Base-by-base conservation (phyloP, 2,329 filamentous ascomycete genomes). In the Bipolaris bicolor region DNA sequence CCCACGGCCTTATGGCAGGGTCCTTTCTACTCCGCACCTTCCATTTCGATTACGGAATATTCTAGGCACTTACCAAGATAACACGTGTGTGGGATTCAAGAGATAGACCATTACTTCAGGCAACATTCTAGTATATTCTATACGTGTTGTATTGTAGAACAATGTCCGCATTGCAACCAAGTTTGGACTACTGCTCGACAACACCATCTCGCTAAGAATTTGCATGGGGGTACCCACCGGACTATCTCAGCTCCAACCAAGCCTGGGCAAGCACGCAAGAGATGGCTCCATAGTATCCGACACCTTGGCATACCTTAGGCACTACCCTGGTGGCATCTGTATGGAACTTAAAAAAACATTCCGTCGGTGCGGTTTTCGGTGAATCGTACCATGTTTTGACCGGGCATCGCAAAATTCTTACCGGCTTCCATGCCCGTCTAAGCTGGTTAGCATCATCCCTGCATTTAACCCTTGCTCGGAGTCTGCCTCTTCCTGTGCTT, bases 221-320 rank as follows among this genome's bases (percentile, higher is more conserved):
- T 20, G 10, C 18, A 18, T 31, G 26, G 18, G 41, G 41, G 41
- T 47, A 46, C 36, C 43, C 18, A 36, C 41, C 29, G 26, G 18
- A 16, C 41, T 13, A 13, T 22, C 41, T 33, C 50, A 39, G 49
- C 37, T 15, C 22, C 24, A 40, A 57, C 55, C 50, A 49, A 33
- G 45, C 39, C 40, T 40, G 45, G 34, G 41, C 50, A 44, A 53
- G 43, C 49, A 44, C 22, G 36, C 37, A 49, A 45, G 33, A 46
- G 33, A 45, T 45, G 40, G 33, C 7, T 33, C 50, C 24, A 16
- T 29, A 45, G 16, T 18, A 37, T 44, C 45, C 45, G 16, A 44
- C 36, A 40, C 50, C 55, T 54, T 57, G 55, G 50, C 55, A 37
- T 33, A 37, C 37, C 44, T 45, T 22, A 54, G 36, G 49, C 37